Evolutionary conservation across 1,284 basidiomycete genomes (phyloP).

Genomic region (Fomes fomentarius): DNA sequence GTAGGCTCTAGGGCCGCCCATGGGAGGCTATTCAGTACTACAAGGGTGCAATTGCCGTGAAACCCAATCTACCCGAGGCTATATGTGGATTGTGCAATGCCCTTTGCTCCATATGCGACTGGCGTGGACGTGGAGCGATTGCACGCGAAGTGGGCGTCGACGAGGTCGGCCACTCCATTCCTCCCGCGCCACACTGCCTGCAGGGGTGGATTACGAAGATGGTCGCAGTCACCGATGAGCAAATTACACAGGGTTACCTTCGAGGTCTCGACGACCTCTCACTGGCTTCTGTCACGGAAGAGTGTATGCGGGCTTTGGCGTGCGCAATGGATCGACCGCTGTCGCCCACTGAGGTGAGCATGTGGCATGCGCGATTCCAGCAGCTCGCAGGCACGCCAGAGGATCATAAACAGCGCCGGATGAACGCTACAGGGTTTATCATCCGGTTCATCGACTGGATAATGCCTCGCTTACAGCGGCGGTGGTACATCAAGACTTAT

Average conservation of each 20-base stretch:
- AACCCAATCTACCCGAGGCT: constrained; percentile 59
- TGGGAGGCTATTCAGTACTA: constrained; percentile 61
- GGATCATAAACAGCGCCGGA: constrained; percentile 22
- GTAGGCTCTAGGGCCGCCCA: constrained; percentile 42
- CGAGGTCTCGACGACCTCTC: constrained; percentile 41
- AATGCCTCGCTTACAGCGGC: constrained; percentile 50
- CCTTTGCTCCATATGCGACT: constrained; percentile 57
- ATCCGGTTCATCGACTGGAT: constrained; percentile 58
- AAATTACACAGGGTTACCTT: constrained; percentile 45
- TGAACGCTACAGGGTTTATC: constrained; percentile 56
- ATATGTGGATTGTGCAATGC: constrained; percentile 59
- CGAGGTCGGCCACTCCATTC: constrained; percentile 23
- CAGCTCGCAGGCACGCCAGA: constrained; percentile 40
- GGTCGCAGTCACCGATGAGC: constrained; percentile 47
- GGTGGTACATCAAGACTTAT: constrained; percentile 52
- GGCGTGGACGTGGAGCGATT: constrained; percentile 49
- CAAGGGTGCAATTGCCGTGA: constrained; percentile 52
- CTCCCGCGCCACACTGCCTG: constrained; percentile 20
- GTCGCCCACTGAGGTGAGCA: constrained; percentile 30
- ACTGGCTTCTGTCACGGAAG: constrained; percentile 39
- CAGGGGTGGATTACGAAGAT: constrained; percentile 52
- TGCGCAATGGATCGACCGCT: constrained; percentile 34
- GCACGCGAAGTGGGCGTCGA: constrained; percentile 26
- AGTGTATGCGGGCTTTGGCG: constrained; percentile 51
- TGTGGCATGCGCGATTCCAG: constrained; percentile 44